These are phyloP conservation scores for Colletotrichum coccodes DNA, from an alignment of 2,329 filamentous ascomycete species.

Conservation along the genomic window DNA sequence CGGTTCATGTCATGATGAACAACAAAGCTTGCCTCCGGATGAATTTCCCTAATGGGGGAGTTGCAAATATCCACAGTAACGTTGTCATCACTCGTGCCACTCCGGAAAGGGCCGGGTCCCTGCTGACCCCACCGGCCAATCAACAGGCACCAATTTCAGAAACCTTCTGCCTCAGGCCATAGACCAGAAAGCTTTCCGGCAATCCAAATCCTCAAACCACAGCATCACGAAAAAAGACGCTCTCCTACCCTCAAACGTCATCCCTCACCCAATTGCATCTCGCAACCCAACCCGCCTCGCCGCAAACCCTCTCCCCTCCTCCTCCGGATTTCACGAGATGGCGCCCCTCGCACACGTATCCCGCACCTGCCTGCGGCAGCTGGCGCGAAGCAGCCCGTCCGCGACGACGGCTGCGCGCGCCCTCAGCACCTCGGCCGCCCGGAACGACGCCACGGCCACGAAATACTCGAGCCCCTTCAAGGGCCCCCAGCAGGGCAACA, in stretches of 20 bases:
- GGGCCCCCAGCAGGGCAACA: conserved; percentile 68
- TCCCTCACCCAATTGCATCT: conserved; percentile 34
- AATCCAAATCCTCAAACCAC: conserved; percentile 45
- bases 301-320: conserved; percentile 31
- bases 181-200: conserved; percentile 35
- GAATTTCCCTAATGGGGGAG: conserved; percentile 14
- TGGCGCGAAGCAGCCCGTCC: conserved; percentile 52
- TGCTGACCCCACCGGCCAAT: conserved; percentile 51
- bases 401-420: conserved; percentile 57
- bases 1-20: not conserved
- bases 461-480: conserved; percentile 73
- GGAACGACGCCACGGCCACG: conserved; percentile 54
- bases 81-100: conserved; percentile 23
- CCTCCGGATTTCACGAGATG: conserved; percentile 57
- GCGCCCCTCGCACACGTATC: conserved; percentile 76
- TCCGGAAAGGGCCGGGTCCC: conserved; percentile 34
- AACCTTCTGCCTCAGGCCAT: conserved; percentile 42
- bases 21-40: not conserved
- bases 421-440: conserved; percentile 65
- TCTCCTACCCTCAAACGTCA: conserved; percentile 33
- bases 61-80: conserved; percentile 13
- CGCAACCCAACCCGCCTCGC: conserved; percentile 17
- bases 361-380: conserved; percentile 73
- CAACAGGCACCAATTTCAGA: conserved; percentile 55
- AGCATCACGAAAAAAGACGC: conserved; percentile 37